Evolutionary conservation across 2,329 filamentous ascomycete species (phyloP).

Genomic region (Colletotrichum sp.): DNA sequence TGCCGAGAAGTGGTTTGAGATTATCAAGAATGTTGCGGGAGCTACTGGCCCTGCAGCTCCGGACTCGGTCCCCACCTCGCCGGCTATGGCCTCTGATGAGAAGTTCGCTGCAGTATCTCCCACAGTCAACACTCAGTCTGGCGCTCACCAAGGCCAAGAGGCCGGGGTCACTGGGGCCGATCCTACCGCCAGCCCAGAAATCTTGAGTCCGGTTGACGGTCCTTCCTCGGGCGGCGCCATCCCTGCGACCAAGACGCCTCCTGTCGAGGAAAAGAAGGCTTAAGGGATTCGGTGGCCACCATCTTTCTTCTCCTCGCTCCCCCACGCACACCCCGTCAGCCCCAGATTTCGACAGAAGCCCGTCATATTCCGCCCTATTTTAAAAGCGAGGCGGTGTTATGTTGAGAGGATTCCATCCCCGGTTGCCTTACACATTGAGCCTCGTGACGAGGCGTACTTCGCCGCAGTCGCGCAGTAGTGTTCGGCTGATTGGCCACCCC

Average conservation of each 20-base stretch:
- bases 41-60: constrained; percentile 42
- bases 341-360: not conserved
- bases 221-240: not conserved
- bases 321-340: not conserved
- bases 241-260: not conserved
- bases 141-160: constrained; percentile 48
- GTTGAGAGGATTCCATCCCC: not conserved
- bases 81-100: constrained; percentile 33
- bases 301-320: not conserved
- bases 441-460: not conserved
- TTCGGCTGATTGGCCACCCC: not conserved
- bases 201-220: constrained; percentile 15
- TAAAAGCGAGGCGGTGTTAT: constrained; percentile 8
- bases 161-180: constrained; percentile 47
- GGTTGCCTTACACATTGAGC: constrained; percentile 7
- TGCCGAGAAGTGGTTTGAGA: constrained; percentile 83
- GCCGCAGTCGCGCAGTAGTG: not conserved
- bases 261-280: constrained; percentile 12
- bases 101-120: constrained; percentile 24
- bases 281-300: not conserved
- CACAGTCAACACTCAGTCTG: constrained; percentile 21
- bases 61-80: constrained; percentile 36
- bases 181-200: constrained; percentile 11
- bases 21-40: constrained; percentile 69
- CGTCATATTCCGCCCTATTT: not conserved